phyloP scores from a whole-genome alignment of 805 yeast species.

The Candida fluviatilis region DNA sequence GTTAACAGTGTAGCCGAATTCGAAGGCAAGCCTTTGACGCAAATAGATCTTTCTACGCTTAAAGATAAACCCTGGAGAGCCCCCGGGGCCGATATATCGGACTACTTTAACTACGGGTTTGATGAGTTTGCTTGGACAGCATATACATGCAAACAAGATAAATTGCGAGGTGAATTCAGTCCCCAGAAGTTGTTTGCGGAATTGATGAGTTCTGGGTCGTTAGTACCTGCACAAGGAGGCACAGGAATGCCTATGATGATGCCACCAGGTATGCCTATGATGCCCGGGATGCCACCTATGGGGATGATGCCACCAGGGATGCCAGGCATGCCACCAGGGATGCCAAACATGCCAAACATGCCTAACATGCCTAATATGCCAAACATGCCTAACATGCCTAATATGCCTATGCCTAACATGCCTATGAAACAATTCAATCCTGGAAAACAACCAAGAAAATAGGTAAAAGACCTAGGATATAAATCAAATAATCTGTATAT shows the following conservation, averaged over 20 bases:
- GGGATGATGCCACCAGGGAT: conserved; percentile 14
- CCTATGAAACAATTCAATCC: neutral
- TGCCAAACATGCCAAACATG: conserved; percentile 9
- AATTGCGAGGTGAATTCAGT: conserved; percentile 70
- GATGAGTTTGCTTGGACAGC: conserved; percentile 96
- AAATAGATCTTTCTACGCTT: conserved; percentile 71
- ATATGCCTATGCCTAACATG: conserved; percentile 18
- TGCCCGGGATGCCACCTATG: conserved; percentile 17
- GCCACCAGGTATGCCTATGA: conserved; percentile 18
- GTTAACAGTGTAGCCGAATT: conserved; percentile 68
- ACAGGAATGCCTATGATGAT: conserved; percentile 17
- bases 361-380: conserved; percentile 16
- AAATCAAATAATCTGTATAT: neutral
- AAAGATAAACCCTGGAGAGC: conserved; percentile 98
- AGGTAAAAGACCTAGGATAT: neutral
- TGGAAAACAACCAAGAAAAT: conserved; percentile 11
- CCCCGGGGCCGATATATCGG: conserved; percentile 93
- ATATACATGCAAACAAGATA: conserved; percentile 85
- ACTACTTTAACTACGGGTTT: conserved; percentile 94
- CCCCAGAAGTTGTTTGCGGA: conserved; percentile 76
- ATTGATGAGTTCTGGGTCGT: conserved; percentile 39
- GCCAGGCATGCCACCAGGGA: conserved; percentile 13
- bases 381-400: conserved; percentile 20
- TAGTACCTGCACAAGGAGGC: conserved; percentile 17
- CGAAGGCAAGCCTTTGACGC: conserved; percentile 80